phyloP scores from a whole-genome alignment of 352 stramenopile species.

The Globisporangium perplexum region DNA sequence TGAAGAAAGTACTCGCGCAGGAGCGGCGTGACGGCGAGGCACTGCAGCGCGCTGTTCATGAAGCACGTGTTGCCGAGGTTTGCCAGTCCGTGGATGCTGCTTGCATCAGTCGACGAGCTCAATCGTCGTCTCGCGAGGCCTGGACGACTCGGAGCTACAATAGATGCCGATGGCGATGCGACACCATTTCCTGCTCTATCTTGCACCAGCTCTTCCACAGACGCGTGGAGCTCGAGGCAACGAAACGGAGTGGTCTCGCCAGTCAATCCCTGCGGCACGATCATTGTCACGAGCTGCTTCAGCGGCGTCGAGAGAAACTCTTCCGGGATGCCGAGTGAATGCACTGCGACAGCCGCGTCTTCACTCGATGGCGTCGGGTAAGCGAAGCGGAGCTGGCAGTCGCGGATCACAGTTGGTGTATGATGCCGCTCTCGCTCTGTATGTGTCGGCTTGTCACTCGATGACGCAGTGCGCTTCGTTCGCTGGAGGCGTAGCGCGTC shows the following conservation, averaged over 20 bases:
- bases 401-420: neutral
- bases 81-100: conserved; percentile 73
- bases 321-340: conserved; percentile 2
- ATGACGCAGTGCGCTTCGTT: neutral
- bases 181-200: neutral
- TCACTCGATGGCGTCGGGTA: neutral
- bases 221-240: conserved; percentile 2
- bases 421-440: neutral
- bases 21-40: conserved; percentile 88
- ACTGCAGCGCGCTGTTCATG: conserved; percentile 84
- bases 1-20: conserved; percentile 90
- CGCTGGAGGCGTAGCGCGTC: conserved; percentile 8
- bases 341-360: neutral
- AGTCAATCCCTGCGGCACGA: neutral
- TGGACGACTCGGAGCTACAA: conserved; percentile 1
- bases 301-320: conserved; percentile 8
- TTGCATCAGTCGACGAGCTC: conserved; percentile 44
- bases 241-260: neutral
- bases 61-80: conserved; percentile 83
- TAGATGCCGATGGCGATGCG: neutral
- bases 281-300: conserved; percentile 6
- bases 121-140: neutral
- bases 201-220: neutral
- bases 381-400: conserved; percentile 9
- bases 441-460: neutral